A percentile compares a stretch with the other conserved stretches of the same genome.
These are phyloP conservation scores for Xylaria sp. DNA, from an alignment of 2,329 filamentous ascomycete species.

Conservation along the genomic window DNA sequence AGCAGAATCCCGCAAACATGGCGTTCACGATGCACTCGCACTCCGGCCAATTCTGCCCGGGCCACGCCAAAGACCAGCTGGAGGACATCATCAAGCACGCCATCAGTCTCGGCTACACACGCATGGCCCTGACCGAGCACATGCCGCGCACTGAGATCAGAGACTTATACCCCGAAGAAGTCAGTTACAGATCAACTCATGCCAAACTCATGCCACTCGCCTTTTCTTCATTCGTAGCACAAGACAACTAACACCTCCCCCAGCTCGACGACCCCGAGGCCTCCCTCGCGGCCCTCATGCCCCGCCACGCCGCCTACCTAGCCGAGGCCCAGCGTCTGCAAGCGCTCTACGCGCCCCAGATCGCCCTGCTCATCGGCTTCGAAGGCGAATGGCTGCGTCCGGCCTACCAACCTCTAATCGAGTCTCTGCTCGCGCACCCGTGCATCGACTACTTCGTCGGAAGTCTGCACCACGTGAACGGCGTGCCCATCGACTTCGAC, in stretches of 20 bases:
- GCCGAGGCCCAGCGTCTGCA: slow-evolving; percentile 69
- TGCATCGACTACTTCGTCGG: slow-evolving; percentile 86
- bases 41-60: slow-evolving; percentile 92
- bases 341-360: slow-evolving; percentile 60
- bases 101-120: slow-evolving; percentile 70
- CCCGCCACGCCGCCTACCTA: slow-evolving; percentile 67
- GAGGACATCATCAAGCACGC: slow-evolving; percentile 79
- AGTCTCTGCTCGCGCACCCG: slow-evolving; percentile 52
- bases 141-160: slow-evolving; percentile 71
- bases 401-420: slow-evolving; percentile 53
- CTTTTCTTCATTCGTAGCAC: not conserved
- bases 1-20: slow-evolving; percentile 47
- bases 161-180: slow-evolving; percentile 93
- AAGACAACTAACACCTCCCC: slow-evolving; percentile 12
- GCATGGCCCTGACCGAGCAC: slow-evolving; percentile 88
- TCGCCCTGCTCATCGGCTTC: slow-evolving; percentile 82
- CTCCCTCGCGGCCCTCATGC: slow-evolving; percentile 44
- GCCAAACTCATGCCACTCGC: not conserved
- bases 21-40: slow-evolving; percentile 98
- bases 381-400: slow-evolving; percentile 89
- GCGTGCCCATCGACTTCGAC: slow-evolving; percentile 86
- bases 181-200: slow-evolving; percentile 30
- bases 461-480: slow-evolving; percentile 83
- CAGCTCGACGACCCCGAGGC: slow-evolving; percentile 47
- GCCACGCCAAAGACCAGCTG: slow-evolving; percentile 78